These are phyloP conservation scores for Sclerotinia sclerotiorum DNA, from an alignment of 2,329 filamentous ascomycete genomes.

Conservation along the genomic window DNA sequence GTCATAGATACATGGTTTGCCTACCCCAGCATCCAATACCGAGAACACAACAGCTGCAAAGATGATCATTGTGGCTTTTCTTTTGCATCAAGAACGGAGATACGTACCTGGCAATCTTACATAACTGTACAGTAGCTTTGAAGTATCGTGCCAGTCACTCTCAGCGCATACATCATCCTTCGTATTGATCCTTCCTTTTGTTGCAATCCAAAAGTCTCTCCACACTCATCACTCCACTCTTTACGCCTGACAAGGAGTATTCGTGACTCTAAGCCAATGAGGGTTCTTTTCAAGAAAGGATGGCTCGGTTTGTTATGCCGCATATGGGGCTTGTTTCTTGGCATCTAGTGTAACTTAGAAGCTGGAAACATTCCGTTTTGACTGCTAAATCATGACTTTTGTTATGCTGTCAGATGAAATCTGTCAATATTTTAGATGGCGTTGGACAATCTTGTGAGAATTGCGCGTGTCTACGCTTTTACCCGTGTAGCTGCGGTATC, in stretches of 20 bases:
- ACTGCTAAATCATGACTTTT: neutral
- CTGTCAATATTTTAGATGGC: neutral
- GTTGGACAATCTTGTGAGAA: neutral
- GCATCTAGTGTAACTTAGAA: conserved; percentile 2
- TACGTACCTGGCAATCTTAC: conserved; percentile 9
- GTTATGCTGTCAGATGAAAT: neutral
- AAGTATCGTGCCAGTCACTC: conserved; percentile 14
- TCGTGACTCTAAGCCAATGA: neutral
- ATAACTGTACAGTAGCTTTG: conserved; percentile 4
- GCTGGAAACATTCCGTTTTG: conserved; percentile 16
- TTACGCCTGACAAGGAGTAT: conserved; percentile 1
- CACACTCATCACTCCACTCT: neutral
- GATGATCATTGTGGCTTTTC: conserved; percentile 12
- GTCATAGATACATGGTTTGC: neutral
- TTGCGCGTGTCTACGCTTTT: conserved; percentile 13
- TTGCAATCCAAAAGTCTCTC: neutral
- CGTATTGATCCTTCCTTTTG: conserved; percentile 21
- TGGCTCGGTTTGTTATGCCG: neutral
- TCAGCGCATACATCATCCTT: conserved; percentile 15
- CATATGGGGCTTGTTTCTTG: conserved; percentile 9
- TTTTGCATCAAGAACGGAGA: neutral
- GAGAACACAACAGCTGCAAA: conserved; percentile 11
- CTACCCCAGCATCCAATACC: neutral
- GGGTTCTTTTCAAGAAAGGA: neutral
- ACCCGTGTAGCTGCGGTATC: conserved; percentile 13